phyloP scores from a whole-genome alignment of 2,329 filamentous ascomycete species.

The Thelonectria rubi region DNA sequence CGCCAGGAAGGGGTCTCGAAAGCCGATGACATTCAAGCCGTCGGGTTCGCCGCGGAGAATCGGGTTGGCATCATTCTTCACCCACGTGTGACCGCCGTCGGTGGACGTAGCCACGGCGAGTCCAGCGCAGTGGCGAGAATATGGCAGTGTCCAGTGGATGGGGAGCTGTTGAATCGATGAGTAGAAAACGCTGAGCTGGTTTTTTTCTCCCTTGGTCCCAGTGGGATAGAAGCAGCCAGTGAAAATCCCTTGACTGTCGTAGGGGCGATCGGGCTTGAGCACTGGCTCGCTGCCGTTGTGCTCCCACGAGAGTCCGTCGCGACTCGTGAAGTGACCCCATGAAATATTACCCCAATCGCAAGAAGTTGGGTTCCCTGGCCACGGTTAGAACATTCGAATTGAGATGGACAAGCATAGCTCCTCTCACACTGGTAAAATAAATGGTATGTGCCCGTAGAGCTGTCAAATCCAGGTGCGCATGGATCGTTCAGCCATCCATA shows the following conservation, averaged over 20 bases:
- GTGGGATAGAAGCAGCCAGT: conserved; percentile 60
- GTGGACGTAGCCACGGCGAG: conserved; percentile 51
- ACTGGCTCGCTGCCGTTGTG: conserved; percentile 47
- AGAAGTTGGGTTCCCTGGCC: conserved; percentile 48
- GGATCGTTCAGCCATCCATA: conserved; percentile 40
- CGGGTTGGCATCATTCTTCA: conserved; percentile 44
- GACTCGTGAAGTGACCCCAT: conserved; percentile 62
- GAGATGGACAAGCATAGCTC: no score
- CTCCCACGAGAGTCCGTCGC: conserved; percentile 53
- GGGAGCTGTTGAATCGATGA: conserved; percentile 47
- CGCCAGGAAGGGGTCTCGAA: conserved; percentile 47
- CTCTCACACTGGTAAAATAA: conserved; percentile 39
- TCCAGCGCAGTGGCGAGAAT: conserved; percentile 53
- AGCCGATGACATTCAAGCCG: conserved; percentile 43
- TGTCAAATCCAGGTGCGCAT: conserved; percentile 37
- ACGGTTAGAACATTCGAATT: conserved; percentile 1
- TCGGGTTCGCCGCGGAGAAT: conserved; percentile 44
- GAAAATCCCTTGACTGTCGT: conserved; percentile 62
- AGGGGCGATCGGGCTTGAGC: conserved; percentile 50
- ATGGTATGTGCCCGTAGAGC: conserved; percentile 36
- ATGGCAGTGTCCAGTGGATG: conserved; percentile 50
- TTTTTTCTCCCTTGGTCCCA: conserved; percentile 54
- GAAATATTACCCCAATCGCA: conserved; percentile 52
- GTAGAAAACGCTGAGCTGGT: conserved; percentile 47
- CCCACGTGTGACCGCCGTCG: conserved; percentile 49